Evolutionary conservation across 306 rosid species (phyloP), one percentile per base, ranked within the genome.

Genomic region (Dryas drummondii): DNA sequence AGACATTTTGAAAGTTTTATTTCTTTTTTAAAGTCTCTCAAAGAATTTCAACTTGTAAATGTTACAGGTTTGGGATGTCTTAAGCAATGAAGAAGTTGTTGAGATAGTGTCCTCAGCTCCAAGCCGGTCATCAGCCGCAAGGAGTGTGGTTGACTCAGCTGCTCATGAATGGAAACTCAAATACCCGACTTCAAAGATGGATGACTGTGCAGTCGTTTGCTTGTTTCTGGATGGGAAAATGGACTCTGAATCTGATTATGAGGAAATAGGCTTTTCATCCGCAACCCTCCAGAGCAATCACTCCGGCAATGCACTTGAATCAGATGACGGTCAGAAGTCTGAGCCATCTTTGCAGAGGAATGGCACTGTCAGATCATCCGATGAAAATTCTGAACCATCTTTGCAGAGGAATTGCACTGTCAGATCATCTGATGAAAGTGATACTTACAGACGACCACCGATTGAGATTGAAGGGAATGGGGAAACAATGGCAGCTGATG

Each of bases 131-230:
- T 80, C 90, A 0, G 99, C 99, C 0, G 96, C 99, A 1, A 83
- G 91, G 80, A 80, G 65, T 59, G 73, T 96, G 78, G 98, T 92
- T 41, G 96, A 92, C 75, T 89, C 98, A 9, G 99, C 98, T 0
- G 97, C 96, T 16, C 87, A 86, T 5, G 98, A 87, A 78, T 94
- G 98, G 99, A 90, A 86, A 75, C 90, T 85, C 11, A 92, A 92
- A 57, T 94, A 92, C 81, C 99, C 99, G 0, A 94, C 98, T 60
- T 94, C 99, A 1, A 94, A 87, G 83, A 90, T 94, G 98, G 99
- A 94, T 68, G 99, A 94, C 55, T 94, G 99, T 81, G 98, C 98
- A 47, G 97, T 94, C 7, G 96, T 92, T 32, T 94, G 99, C 82
- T 70, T 94, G 19, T 94, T 88, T 77, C 75, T 94, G 85, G 98